phyloP scores from a whole-genome alignment of 2,329 filamentous ascomycete genomes.

The Neoascochyta sp. region DNA sequence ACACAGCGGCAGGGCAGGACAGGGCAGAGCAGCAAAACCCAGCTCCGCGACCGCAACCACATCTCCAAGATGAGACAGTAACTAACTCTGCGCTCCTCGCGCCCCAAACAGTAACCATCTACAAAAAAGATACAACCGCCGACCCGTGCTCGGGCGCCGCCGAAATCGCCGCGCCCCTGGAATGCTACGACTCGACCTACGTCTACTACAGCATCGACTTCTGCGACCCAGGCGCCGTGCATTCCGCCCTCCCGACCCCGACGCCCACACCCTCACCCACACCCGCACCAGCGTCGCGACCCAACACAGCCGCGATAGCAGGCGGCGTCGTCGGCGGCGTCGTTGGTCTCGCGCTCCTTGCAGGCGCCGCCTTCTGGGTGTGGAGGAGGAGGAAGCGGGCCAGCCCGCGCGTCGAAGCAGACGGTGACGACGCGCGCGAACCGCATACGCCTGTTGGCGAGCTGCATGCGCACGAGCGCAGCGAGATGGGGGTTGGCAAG shows the following conservation, averaged over 20 bases:
- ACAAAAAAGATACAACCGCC: slow-evolving; percentile 2
- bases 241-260: too few species aligned
- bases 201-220: slow-evolving; percentile 10
- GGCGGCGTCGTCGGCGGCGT: neutral
- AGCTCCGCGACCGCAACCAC: too few species aligned
- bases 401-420: slow-evolving; percentile 1
- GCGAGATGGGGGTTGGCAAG: slow-evolving; percentile 3
- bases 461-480: neutral
- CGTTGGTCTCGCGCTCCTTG: slow-evolving; percentile 1
- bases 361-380: neutral
- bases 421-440: too few species aligned
- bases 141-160: slow-evolving; percentile 5
- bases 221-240: slow-evolving; percentile 3
- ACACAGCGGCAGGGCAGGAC: too few species aligned
- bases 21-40: too few species aligned
- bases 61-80: too few species aligned
- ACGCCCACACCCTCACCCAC: neutral
- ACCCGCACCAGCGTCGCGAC: neutral
- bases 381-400: too few species aligned
- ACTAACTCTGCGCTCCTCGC: neutral
- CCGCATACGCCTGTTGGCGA: too few species aligned
- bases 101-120: slow-evolving; percentile 5
- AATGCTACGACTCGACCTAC: slow-evolving; percentile 9
- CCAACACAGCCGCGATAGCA: neutral
- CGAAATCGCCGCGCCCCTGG: slow-evolving; percentile 3